Conservation (phyloP, 176 grass and related monocot species). For the Phragmites australis region DNA sequence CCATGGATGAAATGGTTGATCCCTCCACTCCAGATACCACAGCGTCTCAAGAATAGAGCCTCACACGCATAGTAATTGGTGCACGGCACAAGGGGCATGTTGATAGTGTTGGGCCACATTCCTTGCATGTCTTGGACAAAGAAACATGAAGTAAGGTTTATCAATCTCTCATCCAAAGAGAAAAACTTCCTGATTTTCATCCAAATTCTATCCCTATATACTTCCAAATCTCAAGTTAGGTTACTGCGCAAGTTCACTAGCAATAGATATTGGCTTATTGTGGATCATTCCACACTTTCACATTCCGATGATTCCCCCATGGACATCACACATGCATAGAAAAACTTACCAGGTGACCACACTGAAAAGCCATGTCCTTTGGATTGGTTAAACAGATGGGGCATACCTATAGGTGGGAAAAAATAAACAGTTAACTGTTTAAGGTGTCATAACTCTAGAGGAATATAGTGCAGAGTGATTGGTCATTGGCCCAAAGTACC, state of each 20-base stretch:
- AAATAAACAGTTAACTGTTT: conserved; percentile 16
- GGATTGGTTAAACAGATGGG: conserved; percentile 95
- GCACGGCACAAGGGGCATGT: conserved; percentile 77
- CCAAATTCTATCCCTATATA: not conserved
- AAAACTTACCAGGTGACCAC: conserved; percentile 87
- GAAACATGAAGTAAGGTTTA: not conserved
- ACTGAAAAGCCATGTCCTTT: conserved; percentile 94
- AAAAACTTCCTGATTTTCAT: not conserved
- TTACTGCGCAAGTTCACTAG: not conserved
- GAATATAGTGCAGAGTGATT: not conserved
- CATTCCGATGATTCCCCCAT: not conserved
- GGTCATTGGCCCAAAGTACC: conserved; percentile 36
- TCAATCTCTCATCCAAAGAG: not conserved
- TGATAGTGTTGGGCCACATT: conserved; percentile 67
- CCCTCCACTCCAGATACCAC: not conserved
- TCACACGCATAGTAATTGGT: conserved; percentile 61
- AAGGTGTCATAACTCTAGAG: not conserved
- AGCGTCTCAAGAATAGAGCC: conserved; percentile 52
- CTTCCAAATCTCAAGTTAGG: not conserved
- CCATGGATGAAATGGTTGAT: not conserved
- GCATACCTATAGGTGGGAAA: conserved; percentile 56
- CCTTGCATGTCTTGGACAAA: conserved; percentile 75
- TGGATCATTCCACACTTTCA: conserved; percentile 14
- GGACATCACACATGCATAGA: not conserved
- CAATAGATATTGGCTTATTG: not conserved